Percentiles rank a stretch among this genome's conserved stretches.
phyloP scores from a whole-genome alignment of 192 early-diverging fungal genomes.

The Podila horticola region DNA sequence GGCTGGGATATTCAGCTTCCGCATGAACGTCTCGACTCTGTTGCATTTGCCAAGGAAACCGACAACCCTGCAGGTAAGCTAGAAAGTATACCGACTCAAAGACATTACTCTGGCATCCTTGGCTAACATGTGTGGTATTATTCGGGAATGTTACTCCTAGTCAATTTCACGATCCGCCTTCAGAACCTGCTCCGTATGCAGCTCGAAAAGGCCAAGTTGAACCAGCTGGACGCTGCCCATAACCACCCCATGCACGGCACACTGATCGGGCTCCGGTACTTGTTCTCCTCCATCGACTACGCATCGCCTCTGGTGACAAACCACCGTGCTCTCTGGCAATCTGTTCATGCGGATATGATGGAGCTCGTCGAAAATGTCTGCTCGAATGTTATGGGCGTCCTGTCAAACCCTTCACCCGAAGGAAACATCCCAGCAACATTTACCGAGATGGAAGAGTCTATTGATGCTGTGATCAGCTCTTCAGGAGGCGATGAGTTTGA shows the following conservation, averaged over 20 bases:
- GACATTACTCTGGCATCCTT: background rate
- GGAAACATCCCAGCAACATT: slow-evolving; percentile 88
- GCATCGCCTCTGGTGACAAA: slow-evolving; percentile 50
- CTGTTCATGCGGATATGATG: slow-evolving; percentile 57
- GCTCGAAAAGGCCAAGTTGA: slow-evolving; percentile 54
- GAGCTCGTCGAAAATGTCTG: slow-evolving; percentile 63
- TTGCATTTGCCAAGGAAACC: slow-evolving; percentile 16
- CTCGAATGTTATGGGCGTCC: slow-evolving; percentile 71
- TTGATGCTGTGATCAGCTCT: slow-evolving; percentile 58
- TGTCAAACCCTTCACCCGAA: slow-evolving; percentile 86
- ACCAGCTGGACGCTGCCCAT: slow-evolving; percentile 63
- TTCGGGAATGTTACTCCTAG: slow-evolving; percentile 24
- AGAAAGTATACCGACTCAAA: background rate
- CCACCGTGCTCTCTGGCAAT: slow-evolving; percentile 60
- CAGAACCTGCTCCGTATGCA: slow-evolving; percentile 61
- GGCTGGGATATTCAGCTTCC: slow-evolving; percentile 51
- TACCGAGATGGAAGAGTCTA: slow-evolving; percentile 72
- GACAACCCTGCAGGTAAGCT: slow-evolving; percentile 33
- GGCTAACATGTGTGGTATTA: background rate
- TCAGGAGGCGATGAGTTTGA: slow-evolving; percentile 56
- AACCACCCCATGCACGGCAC: slow-evolving; percentile 67
- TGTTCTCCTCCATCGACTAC: slow-evolving; percentile 72
- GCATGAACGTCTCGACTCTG: slow-evolving; percentile 20
- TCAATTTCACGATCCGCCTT: slow-evolving; percentile 62
- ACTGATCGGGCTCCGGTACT: slow-evolving; percentile 64